These are phyloP conservation scores for Blastobotrys chiropterorum DNA, from an alignment of 805 yeast genomes.

Conservation along the genomic window DNA sequence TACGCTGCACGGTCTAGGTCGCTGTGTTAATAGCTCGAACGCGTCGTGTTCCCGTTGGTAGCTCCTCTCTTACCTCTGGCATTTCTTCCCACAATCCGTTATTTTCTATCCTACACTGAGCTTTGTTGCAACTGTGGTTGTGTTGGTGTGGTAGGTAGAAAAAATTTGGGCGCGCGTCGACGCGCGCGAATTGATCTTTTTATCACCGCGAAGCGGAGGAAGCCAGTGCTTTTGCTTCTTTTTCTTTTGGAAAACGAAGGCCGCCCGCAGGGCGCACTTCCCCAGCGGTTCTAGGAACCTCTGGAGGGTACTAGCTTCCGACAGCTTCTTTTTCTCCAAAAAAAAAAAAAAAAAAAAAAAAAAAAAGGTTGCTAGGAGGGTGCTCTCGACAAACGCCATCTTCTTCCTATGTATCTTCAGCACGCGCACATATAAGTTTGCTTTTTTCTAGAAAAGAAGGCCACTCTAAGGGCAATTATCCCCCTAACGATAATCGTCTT, in stretches of 20 bases:
- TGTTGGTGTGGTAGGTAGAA: not conserved
- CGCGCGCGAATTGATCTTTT: not conserved
- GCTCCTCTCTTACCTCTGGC: slow-evolving; percentile 16
- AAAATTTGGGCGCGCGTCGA: not conserved
- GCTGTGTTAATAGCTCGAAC: not conserved
- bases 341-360: no score
- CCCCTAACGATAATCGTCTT: no score
- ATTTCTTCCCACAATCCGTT: no score
- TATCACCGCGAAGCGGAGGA: no score
- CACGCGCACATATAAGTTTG: no score
- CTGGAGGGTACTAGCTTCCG: no score
- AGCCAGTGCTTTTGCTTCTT: not conserved
- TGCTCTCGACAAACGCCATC: no score
- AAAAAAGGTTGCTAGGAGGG: no score
- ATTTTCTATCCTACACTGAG: not conserved
- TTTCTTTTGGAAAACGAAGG: not conserved
- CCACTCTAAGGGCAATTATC: not conserved
- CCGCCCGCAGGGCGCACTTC: not conserved
- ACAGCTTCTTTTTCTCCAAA: no score
- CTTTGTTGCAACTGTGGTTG: not conserved
- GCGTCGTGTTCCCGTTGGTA: not conserved
- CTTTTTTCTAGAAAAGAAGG: not conserved
- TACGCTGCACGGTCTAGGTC: slow-evolving; percentile 54
- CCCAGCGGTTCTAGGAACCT: no score
- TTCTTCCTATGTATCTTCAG: no score